Base-by-base conservation (phyloP, 2,329 filamentous ascomycete species). In the Ceratocystis smalleyi region DNA sequence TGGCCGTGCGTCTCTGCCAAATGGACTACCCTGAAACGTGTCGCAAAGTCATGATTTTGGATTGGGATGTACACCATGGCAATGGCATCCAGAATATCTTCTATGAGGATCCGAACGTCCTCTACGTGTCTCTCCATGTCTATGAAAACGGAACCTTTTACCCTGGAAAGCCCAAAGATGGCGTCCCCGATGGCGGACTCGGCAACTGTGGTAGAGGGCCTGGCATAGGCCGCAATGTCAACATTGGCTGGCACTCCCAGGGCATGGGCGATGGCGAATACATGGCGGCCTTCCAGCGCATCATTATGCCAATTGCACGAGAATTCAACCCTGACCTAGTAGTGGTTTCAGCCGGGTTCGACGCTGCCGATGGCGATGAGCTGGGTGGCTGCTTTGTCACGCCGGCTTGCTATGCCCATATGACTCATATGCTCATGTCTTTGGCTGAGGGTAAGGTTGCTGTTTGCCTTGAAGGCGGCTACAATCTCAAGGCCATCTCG, bases 391-490 rank as follows among this genome's bases (percentile, higher is more conserved):
- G 94, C 73, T 92, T 90, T 71, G 94, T 99, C 4, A 87, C 91
- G 0, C 94, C 94, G 0, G 77, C 85, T 3, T 95, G 94, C 72
- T 99, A 97, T 72, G 89, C 91, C 15, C 92, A 99, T 72, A 97
- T 99, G 94, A 97, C 94, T 17, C 91, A 96, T 72, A 96, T 97
- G 92, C 82, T 99, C 59, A 97, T 96, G 91, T 91, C 89, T 1
- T 79, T 99, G 22, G 92, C 94, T 0, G 81, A 85, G 55, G 94
- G 94, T 32, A 96, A 91, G 71, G 81, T 99, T 15, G 88, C 89
- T 1, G 92, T 96, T 7, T 96, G 91, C 71, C 79, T 99, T 1
- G 94, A 99, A 76, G 94, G 94, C 24, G 94, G 94, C 7, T 99
- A 99, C 75, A 97, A 97, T 70, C 83, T 99, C 27, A 79, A 84